Evolutionary conservation across 2,329 filamentous ascomycete genomes (phyloP), one percentile per base, ranked within the genome.

Genomic region (Alternaria conjuncta): DNA sequence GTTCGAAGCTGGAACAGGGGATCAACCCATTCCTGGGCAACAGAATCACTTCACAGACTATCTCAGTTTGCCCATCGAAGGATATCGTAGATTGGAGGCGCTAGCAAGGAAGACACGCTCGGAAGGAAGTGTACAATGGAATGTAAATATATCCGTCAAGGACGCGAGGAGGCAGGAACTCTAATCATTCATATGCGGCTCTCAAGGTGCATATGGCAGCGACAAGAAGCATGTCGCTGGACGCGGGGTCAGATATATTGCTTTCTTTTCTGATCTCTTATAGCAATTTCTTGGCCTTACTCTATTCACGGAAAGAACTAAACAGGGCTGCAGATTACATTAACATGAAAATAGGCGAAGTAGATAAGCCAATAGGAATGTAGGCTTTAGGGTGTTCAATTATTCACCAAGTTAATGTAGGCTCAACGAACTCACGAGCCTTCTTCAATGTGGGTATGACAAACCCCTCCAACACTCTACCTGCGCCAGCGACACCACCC

Each of bases 211-310:
- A 36, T 1, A n/a, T 23, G 9, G 6, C 0, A 20, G 28, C 5
- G 6, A 36, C 5, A 6, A 25, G 28, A 7, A n/a, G 20, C 3
- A 0, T 7, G 8, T 53, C 6, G 3, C 12, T 12, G 11, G 8
- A 4, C 0, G 12, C 13, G 0, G 30, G 12, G 10, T 36, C 28
- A 25, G 13, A 1, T 1, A 23, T 2, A n/a, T 11, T 5, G 7
- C 6, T 8, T n/a, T 23, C 11, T 8, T 9, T 6, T 36, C n/a
- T 8, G 12, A 23, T 4, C 15, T n/a, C n/a, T 2, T 6, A 8
- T n/a, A 12, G 6, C 15, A 9, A 11, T 4, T n/a, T 23, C 11
- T 5, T 23, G 5, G 2, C 1, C 8, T 36, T 5, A 3, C 10
- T 3, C 4, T 4, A 4, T 8, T 1, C 6, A 8, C 30, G 4